Base-by-base conservation (phyloP, 768 basidiomycete species). In the Russula vinacea region DNA sequence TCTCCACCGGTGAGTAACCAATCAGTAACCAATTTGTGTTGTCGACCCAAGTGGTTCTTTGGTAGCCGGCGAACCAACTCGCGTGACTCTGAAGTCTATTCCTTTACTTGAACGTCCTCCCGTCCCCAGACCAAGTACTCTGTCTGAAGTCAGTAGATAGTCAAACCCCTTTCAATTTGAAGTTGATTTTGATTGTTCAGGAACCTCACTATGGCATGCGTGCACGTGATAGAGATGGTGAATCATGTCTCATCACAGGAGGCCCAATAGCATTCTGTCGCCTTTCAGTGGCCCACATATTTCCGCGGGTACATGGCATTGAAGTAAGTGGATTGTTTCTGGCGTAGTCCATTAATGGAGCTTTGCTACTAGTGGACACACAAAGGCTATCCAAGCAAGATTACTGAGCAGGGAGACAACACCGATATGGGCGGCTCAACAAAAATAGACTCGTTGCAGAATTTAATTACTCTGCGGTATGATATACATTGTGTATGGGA, bases 261-360 rank as follows among this genome's bases (percentile, higher is more conserved):
- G 6, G n/a, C 8, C 22, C 52, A 44, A 22, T n/a, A n/a, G n/a
- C 59, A 1, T 42, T 44, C n/a, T 26, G 52, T 45, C 44, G 52
- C 16, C 60, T 54, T 13, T 3, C 40, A 55, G 52, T 45, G 26
- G 51, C 52, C 10, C 60, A 61, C 33, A 61, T 54, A 54, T 54
- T 61, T 54, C 52, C 52, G 0, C 53, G 42, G 44, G 16, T 1
- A 35, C 42, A 61, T 37, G 40, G 53, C 8, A 14, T 3, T 17
- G 59, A 60, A 10, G 59, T 53, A 32, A 52, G 51, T 17, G 1
- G n/a, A 10, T 7, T 16, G 29, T 55, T n/a, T 26, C 50, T 51
- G 6, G 3, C 5, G n/a, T 2, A 16, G 7, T 5, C n/a, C 24
- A 17, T 45, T 44, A n/a, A 17, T 44, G 19, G 17, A 22, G 29